Conservation (phyloP, 805 yeast genomes). For the Pichia californica region DNA sequence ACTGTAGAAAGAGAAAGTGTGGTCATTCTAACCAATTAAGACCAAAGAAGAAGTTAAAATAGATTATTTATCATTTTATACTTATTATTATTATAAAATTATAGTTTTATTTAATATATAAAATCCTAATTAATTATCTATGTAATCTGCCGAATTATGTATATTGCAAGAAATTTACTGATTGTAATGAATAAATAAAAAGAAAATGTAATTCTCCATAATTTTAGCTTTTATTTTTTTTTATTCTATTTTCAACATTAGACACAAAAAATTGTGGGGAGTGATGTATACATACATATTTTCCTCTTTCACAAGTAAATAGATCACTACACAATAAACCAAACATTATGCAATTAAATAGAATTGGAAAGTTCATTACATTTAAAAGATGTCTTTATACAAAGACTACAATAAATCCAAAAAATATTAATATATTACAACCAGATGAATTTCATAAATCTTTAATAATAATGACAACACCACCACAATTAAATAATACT, state of each 20-base stretch:
- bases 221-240: too few species aligned
- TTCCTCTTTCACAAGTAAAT: too few species aligned
- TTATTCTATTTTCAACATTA: too few species aligned
- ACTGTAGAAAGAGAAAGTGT: slow-evolving; percentile 99
- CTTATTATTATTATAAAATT: slow-evolving; percentile 3
- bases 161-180: too few species aligned
- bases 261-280: too few species aligned
- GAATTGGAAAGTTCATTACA: too few species aligned
- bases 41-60: slow-evolving; percentile 99
- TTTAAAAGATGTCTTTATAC: slow-evolving; percentile 4
- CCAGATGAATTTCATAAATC: slow-evolving; percentile 15
- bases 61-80: slow-evolving; percentile 29
- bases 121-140: slow-evolving; percentile 2
- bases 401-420: slow-evolving; percentile 17
- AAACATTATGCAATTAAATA: too few species aligned
- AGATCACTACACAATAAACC: too few species aligned
- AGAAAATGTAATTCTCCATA: too few species aligned
- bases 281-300: too few species aligned
- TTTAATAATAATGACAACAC: slow-evolving; percentile 25
- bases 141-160: background rate
- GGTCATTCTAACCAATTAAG: slow-evolving; percentile 99
- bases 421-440: background rate
- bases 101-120: background rate
- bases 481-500: slow-evolving; percentile 19
- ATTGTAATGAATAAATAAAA: too few species aligned